Percentiles rank a stretch among this genome's conserved stretches.
Conservation (phyloP, 2,329 filamentous ascomycete genomes). For the Ustilaginoidea virens region DNA sequence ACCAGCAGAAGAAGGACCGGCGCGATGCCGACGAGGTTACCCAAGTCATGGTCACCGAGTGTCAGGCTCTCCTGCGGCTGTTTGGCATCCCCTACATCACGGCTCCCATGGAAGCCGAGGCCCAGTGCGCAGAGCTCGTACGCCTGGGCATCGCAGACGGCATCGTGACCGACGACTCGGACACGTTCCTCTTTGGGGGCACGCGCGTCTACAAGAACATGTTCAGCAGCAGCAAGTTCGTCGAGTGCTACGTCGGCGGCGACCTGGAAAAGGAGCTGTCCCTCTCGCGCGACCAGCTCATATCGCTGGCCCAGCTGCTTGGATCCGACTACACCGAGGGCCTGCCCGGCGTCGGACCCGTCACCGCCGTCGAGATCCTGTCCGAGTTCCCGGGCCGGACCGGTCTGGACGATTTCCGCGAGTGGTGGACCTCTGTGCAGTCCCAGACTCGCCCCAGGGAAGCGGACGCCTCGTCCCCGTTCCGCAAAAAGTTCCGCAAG, state of each 20-base stretch:
- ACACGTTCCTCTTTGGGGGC: conserved; percentile 92
- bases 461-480: conserved; percentile 43
- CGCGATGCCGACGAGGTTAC: conserved; percentile 95
- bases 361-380: conserved; percentile 86
- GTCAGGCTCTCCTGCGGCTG: conserved; percentile 73
- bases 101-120: conserved; percentile 97
- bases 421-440: conserved; percentile 81
- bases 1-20: conserved; percentile 92
- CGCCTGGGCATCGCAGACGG: conserved; percentile 79
- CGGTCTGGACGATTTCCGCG: conserved; percentile 58
- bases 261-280: conserved; percentile 86
- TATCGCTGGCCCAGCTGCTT: conserved; percentile 77
- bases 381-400: conserved; percentile 61
- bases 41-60: conserved; percentile 89
- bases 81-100: conserved; percentile 96
- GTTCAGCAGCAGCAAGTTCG: conserved; percentile 97
- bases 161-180: conserved; percentile 93
- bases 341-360: conserved; percentile 76
- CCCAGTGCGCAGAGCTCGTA: conserved; percentile 89
- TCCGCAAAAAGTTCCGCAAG: conserved; percentile 77
- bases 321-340: conserved; percentile 94
- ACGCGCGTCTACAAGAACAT: conserved; percentile 98
- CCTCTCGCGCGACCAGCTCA: conserved; percentile 72
- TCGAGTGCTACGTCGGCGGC: conserved; percentile 78
- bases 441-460: conserved; percentile 45